phyloP scores from a whole-genome alignment of 2,329 filamentous ascomycete species.

The Fusarium nematophilum region DNA sequence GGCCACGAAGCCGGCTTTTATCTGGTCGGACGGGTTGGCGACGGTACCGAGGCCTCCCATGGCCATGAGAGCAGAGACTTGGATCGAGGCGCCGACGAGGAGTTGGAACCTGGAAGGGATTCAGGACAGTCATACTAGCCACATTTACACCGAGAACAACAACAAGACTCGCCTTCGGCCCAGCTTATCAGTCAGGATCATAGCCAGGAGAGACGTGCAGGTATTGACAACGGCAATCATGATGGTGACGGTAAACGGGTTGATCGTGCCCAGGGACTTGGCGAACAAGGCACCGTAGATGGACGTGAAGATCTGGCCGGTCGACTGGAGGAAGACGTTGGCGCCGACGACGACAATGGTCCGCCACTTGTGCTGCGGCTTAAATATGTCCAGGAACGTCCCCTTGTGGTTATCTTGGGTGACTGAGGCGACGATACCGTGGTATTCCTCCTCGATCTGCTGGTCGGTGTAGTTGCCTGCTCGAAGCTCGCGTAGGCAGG shows the following conservation, averaged over 20 bases:
- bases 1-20: neutral
- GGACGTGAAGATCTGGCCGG: too few species aligned
- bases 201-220: conserved; percentile 36
- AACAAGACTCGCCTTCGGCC: too few species aligned
- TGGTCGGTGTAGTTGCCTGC: conserved; percentile 35
- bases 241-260: conserved; percentile 40
- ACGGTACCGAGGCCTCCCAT: conserved; percentile 9
- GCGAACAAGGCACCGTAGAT: too few species aligned
- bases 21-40: neutral
- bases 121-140: too few species aligned
- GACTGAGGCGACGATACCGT: conserved; percentile 20
- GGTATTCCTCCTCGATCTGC: conserved; percentile 38
- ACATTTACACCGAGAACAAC: too few species aligned
- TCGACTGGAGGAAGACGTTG: too few species aligned
- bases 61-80: conserved; percentile 4
- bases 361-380: conserved; percentile 32
- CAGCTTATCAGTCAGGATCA: neutral
- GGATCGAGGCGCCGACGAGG: neutral
- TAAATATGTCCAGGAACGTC: conserved; percentile 29
- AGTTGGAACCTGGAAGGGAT: neutral
- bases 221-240: conserved; percentile 44
- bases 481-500: conserved; percentile 36
- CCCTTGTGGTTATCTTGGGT: conserved; percentile 38
- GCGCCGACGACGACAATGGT: conserved; percentile 32
- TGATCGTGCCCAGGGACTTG: conserved; percentile 42